phyloP scores from a whole-genome alignment of 306 rosid species.

The Trifolium dubium region DNA sequence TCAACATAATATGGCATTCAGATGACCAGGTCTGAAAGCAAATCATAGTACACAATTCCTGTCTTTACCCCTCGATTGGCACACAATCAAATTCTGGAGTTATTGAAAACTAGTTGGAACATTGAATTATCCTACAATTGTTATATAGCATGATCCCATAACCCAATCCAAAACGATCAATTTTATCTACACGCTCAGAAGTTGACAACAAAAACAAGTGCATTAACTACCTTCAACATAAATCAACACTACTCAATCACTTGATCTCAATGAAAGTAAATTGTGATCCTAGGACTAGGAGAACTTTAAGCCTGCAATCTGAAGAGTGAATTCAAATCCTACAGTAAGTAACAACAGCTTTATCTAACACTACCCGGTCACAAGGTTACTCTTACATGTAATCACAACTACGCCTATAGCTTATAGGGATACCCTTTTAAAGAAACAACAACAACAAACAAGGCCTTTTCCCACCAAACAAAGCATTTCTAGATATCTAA shows the following conservation, averaged over 20 bases:
- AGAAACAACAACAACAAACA: not conserved
- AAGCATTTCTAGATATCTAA: not conserved
- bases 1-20: not conserved
- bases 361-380: not conserved
- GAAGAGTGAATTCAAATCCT: not conserved
- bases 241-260: not conserved
- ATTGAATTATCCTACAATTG: conserved; percentile 11
- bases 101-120: not conserved
- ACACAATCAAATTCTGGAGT: not conserved
- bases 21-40: conserved; percentile 3
- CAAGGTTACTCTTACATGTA: not conserved
- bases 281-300: not conserved
- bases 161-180: not conserved
- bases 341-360: not conserved
- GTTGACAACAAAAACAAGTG: not conserved
- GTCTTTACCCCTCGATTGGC: not conserved
- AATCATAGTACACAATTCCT: not conserved
- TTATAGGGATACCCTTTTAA: not conserved
- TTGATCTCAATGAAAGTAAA: not conserved
- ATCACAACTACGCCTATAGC: not conserved
- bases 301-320: not conserved
- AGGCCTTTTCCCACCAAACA: not conserved
- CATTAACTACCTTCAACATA: not conserved
- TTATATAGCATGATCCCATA: conserved; percentile 2
- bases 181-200: not conserved